Base-by-base conservation (phyloP, 2,329 filamentous ascomycete genomes). In the Neopestalotiopsis sp. region DNA sequence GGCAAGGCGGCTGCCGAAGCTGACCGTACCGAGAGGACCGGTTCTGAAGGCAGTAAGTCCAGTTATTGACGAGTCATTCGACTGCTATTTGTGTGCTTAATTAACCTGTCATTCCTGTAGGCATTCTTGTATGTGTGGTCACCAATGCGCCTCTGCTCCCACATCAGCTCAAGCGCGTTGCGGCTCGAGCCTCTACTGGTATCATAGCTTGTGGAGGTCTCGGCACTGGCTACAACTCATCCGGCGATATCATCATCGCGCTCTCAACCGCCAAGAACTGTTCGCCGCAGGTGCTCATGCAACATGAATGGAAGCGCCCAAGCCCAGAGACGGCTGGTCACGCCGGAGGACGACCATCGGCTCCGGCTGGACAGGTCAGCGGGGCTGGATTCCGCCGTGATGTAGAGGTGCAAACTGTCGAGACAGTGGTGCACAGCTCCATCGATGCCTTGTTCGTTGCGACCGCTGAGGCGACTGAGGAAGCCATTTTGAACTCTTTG, bases 401-500 rank as follows among this genome's bases (percentile, higher is more conserved):
- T 17, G 58, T 67, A 7, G 66, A 67, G 32, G 61, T 58, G 5
- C 58, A 67, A 28, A 67, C 57, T 12, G 58, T 67, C 3, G 57
- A 67, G n/a, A 67, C 66, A 4, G 59, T 63, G 12, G 45, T 49
- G 13, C 38, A 63, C 28, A 52, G 45, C 24, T 38, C 59, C 4
- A 67, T 67, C 24, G 66, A 67, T 38, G 40, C 66, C 0, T 14
- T 67, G 2, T 63, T 67, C 20, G 40, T 62, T 17, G 66, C 66
- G 4, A 63, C 59, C 28, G 57, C 57, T 20, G 66, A 67, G 34
- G 66, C 66, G 14, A 67, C 66, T 7, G 66, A 67, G 32, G 66
- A 67, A 20, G 66, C 66, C 20, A 63, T 67, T 14, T 32, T 67
- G 40, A 67, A 67, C 40, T 49, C 66, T 30, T 34, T 67, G 58